Conservation (phyloP, 805 yeast species). For the Starmera amethionina region DNA sequence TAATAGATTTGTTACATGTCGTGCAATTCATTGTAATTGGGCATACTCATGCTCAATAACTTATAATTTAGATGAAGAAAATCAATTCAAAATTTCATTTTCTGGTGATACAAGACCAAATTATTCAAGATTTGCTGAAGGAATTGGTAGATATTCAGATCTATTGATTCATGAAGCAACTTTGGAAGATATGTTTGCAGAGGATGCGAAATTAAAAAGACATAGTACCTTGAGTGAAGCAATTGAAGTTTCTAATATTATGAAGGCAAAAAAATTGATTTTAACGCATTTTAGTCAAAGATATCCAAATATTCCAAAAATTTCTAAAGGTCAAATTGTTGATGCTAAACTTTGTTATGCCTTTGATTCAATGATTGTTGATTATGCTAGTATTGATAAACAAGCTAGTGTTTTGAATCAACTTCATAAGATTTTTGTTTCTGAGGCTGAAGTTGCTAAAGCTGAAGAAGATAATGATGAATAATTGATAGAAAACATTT, state of each 20-base stretch:
- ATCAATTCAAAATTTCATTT: conserved; percentile 52
- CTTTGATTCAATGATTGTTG: conserved; percentile 55
- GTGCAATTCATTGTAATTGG: conserved; percentile 79
- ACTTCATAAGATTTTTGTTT: conserved; percentile 19
- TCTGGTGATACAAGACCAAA: conserved; percentile 96
- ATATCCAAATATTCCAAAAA: conserved; percentile 50
- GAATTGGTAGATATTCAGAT: conserved; percentile 58
- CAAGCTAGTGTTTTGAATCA: conserved; percentile 20
- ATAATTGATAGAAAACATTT: neutral
- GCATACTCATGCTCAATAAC: conserved; percentile 61
- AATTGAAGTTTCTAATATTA: conserved; percentile 50
- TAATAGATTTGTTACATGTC: conserved; percentile 42
- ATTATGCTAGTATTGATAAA: conserved; percentile 32
- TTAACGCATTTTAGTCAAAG: conserved; percentile 92
- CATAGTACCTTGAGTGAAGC: conserved; percentile 93
- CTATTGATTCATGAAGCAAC: conserved; percentile 90
- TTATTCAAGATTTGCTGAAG: conserved; percentile 39
- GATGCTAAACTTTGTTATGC: conserved; percentile 38
- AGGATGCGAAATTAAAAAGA: conserved; percentile 71
- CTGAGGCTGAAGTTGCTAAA: too few relatives aligned
- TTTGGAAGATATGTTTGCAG: conserved; percentile 64
- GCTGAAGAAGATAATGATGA: conserved; percentile 5
- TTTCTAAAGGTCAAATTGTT: conserved; percentile 19
- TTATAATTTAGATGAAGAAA: conserved; percentile 24
- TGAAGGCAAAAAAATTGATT: conserved; percentile 64